Conservation (phyloP, 768 basidiomycete species). For the Russula vinacea region DNA sequence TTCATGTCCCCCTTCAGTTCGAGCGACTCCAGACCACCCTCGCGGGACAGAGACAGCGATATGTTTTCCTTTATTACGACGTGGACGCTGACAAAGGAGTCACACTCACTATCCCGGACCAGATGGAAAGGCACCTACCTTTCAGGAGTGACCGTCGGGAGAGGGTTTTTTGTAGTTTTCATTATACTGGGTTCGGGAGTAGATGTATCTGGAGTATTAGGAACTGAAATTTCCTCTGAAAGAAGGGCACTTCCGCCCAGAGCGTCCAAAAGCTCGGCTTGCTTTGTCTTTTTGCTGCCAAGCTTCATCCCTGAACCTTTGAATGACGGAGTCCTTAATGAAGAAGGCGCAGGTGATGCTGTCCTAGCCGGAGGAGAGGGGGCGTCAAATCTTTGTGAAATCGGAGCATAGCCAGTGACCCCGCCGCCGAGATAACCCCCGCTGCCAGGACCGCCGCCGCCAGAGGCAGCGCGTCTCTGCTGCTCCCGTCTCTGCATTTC, state of each 20-base stretch:
- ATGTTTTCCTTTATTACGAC: slow-evolving; percentile 80
- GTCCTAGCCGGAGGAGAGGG: slow-evolving; percentile 48
- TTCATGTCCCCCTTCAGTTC: slow-evolving; percentile 96
- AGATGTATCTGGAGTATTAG: slow-evolving; percentile 49
- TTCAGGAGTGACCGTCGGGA: slow-evolving; percentile 73
- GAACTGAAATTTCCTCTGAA: slow-evolving; percentile 52
- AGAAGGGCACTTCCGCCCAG: slow-evolving; percentile 73
- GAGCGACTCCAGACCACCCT: slow-evolving; percentile 87
- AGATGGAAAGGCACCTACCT: slow-evolving; percentile 46
- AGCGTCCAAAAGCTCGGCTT: slow-evolving; percentile 83
- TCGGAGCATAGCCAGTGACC: slow-evolving; percentile 63
- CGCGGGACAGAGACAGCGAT: slow-evolving; percentile 76
- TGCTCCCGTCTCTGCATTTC: slow-evolving; percentile 97
- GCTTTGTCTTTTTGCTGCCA: slow-evolving; percentile 86
- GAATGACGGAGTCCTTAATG: slow-evolving; percentile 74
- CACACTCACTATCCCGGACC: neutral
- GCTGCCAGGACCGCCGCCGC: slow-evolving; percentile 43
- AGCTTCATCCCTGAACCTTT: slow-evolving; percentile 96
- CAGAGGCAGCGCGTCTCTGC: slow-evolving; percentile 65
- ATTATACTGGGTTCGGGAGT: slow-evolving; percentile 45
- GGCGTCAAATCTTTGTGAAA: slow-evolving; percentile 66
- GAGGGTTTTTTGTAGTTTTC: slow-evolving; percentile 54
- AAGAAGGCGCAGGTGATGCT: slow-evolving; percentile 47
- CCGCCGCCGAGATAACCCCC: slow-evolving; percentile 66
- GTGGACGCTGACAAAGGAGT: slow-evolving; percentile 60